Base-by-base conservation (phyloP, 164 flowering plant genomes). In the Euptelea pleiosperma region DNA sequence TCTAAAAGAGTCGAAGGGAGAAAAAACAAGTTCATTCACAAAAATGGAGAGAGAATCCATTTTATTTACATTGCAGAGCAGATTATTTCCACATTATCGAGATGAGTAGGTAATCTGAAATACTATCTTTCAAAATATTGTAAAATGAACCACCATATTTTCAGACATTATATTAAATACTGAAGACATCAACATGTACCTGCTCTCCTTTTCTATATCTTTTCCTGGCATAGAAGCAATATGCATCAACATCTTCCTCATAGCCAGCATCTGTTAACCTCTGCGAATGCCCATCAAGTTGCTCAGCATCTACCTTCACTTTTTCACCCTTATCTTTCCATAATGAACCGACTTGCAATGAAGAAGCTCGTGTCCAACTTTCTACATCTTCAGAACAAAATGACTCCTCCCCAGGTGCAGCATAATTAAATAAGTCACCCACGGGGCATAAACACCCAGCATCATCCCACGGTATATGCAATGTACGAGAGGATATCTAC, bases 391-490 rank as follows among this genome's bases (percentile, higher is more conserved):
- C 81, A 40, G 31, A 54, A 30, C 21, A 33, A 52, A 30, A 39
- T 19, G 54, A 29, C 22, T 82, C 90, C 55, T 77, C 89, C 43
- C 78, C 90, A 43, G 98, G 98, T 36, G 96, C 86, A 69, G 82
- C 80, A 66, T 94, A 94, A 62, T 94, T 94, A 63, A 86, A 91
- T 43, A 90, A 77, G 70, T 94, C 99, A 18, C 96, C 97, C 44
- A 90, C 86, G 29, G 99, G 99, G 55, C 99, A 94, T 66, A 94
- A 79, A 67, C 99, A 90, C 29, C 99, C 99, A 60, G 95, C 99
- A 50, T 79, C 82, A 74, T 94, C 96, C 99, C 99, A 91, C 31
- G 95, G 83, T 71, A 90, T 60, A 68, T 94, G 89, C 79, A 94
- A 57, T 19, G 99, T 83, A 19, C 96, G 82, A 0, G 97, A 82